Percentiles rank a stretch among this genome's conserved stretches.
These are phyloP conservation scores for Cyberlindnera xylosilytica DNA, from an alignment of 805 yeast species.

Conservation along the genomic window DNA sequence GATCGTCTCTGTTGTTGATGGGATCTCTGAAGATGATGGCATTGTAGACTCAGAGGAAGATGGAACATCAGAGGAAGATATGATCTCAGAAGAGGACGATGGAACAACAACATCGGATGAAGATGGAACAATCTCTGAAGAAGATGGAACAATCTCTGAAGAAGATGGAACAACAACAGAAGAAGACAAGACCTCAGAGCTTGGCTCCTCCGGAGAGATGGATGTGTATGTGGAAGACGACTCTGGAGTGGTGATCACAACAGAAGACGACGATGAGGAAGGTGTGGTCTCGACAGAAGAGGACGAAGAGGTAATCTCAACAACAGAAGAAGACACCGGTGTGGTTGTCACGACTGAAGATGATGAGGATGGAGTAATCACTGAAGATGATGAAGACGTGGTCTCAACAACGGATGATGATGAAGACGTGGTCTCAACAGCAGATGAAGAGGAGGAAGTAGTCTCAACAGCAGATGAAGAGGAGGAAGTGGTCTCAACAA, in stretches of 20 bases:
- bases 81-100: not conserved
- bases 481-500: no score
- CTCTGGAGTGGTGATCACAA: no score
- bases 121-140: not conserved
- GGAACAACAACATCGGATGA: conserved; percentile 1
- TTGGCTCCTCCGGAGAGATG: conserved; percentile 3
- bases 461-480: no score
- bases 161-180: not conserved
- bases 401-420: no score
- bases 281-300: no score
- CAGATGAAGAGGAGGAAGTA: no score
- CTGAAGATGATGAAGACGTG: no score
- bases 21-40: not conserved
- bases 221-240: conserved; percentile 4
- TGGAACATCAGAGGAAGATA: not conserved
- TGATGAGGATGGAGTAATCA: no score
- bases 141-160: not conserved
- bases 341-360: no score
- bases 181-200: not conserved
- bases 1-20: not conserved
- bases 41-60: not conserved
- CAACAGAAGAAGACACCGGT: no score
- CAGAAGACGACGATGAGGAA: not conserved
- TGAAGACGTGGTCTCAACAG: no score
- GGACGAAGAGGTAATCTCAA: not conserved